These are phyloP conservation scores for Gentiana dahurica DNA, from an alignment of 257 asterid genomes.

Conservation along the genomic window DNA sequence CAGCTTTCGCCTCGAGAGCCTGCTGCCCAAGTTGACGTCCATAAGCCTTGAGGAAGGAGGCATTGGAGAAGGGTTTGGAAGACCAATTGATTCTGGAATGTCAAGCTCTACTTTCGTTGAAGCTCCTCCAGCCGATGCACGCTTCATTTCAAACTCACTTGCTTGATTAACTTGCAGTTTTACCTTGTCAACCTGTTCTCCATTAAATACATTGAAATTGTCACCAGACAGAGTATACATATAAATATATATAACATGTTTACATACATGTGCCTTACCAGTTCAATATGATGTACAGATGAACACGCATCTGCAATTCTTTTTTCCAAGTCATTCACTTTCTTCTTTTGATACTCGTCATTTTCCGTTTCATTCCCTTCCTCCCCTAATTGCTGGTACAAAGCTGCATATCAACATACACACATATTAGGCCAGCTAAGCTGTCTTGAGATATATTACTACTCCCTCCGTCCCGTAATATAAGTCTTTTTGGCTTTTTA, in stretches of 20 bases:
- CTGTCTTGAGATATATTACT: no score
- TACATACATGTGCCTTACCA: slow-evolving; percentile 27
- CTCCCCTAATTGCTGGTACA: slow-evolving; percentile 87
- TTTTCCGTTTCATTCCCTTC: slow-evolving; percentile 64
- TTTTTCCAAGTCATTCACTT: slow-evolving; percentile 72
- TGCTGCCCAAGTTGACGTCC: slow-evolving; percentile 68
- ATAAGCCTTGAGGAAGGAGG: slow-evolving; percentile 59
- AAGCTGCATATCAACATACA: slow-evolving; percentile 27
- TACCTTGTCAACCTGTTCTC: slow-evolving; percentile 48
- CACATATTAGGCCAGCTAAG: no score
- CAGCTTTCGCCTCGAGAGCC: slow-evolving; percentile 46
- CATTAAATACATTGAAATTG: no score
- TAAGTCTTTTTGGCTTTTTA: no score
- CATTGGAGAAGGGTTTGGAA: slow-evolving; percentile 32
- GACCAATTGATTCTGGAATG: slow-evolving; percentile 94
- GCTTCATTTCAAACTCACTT: slow-evolving; percentile 54
- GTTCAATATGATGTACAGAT: slow-evolving; percentile 59
- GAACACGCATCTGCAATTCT: slow-evolving; percentile 50
- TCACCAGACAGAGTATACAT: no score
- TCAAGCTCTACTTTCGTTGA: slow-evolving; percentile 64
- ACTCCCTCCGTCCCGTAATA: no score
- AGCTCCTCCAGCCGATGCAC: slow-evolving; percentile 49
- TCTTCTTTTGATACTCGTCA: slow-evolving; percentile 49
- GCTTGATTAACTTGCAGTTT: slow-evolving; percentile 48
- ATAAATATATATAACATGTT: no score